Percentiles rank a stretch among this genome's conserved stretches.
These are phyloP conservation scores for Aspergillus ellipticus DNA, from an alignment of 495 filamentous ascomycete species.

Conservation along the genomic window DNA sequence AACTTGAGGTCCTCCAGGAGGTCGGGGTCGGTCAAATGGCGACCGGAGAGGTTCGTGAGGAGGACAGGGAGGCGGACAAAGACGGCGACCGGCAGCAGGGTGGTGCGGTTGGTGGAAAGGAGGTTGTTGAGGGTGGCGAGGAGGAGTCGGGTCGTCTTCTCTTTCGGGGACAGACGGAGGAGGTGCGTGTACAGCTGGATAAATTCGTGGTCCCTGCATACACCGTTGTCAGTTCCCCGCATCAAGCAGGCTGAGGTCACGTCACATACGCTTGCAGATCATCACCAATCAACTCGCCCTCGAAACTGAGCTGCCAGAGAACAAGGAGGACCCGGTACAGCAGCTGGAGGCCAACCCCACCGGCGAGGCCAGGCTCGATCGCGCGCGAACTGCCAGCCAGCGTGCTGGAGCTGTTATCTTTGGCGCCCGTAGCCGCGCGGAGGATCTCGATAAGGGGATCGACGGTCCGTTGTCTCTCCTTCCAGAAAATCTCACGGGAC, in stretches of 20 bases:
- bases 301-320: slow-evolving; percentile 95
- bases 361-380: slow-evolving; percentile 63
- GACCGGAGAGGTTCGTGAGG: slow-evolving; percentile 72
- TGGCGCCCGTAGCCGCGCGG: slow-evolving; percentile 69
- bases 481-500: slow-evolving; percentile 84
- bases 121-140: slow-evolving; percentile 88
- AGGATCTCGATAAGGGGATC: slow-evolving; percentile 80
- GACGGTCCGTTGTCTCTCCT: slow-evolving; percentile 76
- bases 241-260: not conserved
- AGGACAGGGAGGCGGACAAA: slow-evolving; percentile 78
- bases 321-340: slow-evolving; percentile 92
- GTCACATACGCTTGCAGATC: slow-evolving; percentile 74
- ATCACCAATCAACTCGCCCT: slow-evolving; percentile 76
- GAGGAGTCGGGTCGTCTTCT: slow-evolving; percentile 92
- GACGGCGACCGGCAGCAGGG: slow-evolving; percentile 75
- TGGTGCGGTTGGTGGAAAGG: slow-evolving; percentile 64
- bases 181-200: slow-evolving; percentile 86
- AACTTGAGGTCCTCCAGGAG: slow-evolving; percentile 78
- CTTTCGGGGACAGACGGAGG: slow-evolving; percentile 87
- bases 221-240: slow-evolving; percentile 14
- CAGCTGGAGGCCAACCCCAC: slow-evolving; percentile 86
- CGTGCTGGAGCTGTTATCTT: slow-evolving; percentile 64
- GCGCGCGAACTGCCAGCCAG: slow-evolving; percentile 59
- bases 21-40: slow-evolving; percentile 85
- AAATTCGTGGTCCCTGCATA: slow-evolving; percentile 78